Evolutionary conservation across 352 stramenopile genomes (phyloP), one percentile per base, ranked within the genome.

Genomic region (Peronospora tabacina): DNA sequence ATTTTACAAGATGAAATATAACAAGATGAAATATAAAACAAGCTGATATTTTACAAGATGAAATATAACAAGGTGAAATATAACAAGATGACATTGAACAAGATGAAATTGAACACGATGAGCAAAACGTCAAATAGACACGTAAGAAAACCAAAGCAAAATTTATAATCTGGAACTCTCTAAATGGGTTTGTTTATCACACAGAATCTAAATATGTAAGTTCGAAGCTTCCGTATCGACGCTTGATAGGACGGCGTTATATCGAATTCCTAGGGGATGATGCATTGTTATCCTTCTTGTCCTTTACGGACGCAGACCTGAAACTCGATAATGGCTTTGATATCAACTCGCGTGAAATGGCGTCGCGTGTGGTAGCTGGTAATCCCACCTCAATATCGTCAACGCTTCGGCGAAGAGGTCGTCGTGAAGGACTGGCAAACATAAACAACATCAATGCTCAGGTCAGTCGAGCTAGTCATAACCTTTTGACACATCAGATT

Each of bases 371-470:
- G 1, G 75, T 65, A 15, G 74, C 46, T 2, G 75, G 76, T 48
- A 90, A 51, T 3, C 76, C 79, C 20, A 90, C 68, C 35, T 90
- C 79, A 53, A 91, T 84, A 38, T 91, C 80, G 41, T 91, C 80
- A 12, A 89, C 64, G 32, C 70, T 87, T 42, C 70, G 68, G 11
- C 72, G 65, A 26, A 63, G 46, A 28, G 38, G 49, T 63, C 51
- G 20, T 58, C 44, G 40, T 45, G 36, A 20, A 7, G 15, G 29
- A 47, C 49, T 61, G 37, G 34, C 7, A 39, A 29, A 53, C 16
- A 42, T 17, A 33, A 57, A 40, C 35, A 59, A 46, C 36, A n/a
- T 22, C 9, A 24, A 47, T 19, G 34, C 40, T 24, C 38, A 28
- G 13, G 30, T 37, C n/a, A 39, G 2, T 15, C 12, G 11, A 1